A percentile compares a stretch with the other conserved stretches of the same genome.
These are phyloP conservation scores for Oemleria cerasiformis DNA, from an alignment of 306 rosid genomes.

Conservation along the genomic window DNA sequence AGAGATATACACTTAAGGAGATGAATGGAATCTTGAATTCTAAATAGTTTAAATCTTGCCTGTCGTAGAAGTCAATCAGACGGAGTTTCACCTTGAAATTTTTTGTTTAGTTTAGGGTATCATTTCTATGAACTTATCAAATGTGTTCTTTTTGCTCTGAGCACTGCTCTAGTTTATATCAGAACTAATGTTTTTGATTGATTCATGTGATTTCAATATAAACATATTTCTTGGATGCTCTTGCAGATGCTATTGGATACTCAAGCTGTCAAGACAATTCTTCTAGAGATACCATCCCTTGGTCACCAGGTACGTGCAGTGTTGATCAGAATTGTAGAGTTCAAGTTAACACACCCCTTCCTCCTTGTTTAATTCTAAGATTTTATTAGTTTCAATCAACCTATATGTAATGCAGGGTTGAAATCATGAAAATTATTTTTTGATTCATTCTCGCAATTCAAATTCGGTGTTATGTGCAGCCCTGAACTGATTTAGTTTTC, in stretches of 20 bases:
- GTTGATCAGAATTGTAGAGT: not conserved
- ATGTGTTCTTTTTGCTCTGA: not conserved
- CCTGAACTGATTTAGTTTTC: too few species aligned
- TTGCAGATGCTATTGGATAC: constrained; percentile 96
- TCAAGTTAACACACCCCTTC: not conserved
- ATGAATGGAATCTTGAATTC: constrained; percentile 15
- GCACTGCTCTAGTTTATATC: constrained; percentile 3
- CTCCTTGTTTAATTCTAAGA: not conserved
- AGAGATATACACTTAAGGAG: constrained; percentile 3
- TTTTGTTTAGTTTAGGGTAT: not conserved
- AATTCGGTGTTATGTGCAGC: too few species aligned
- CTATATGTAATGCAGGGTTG: not conserved
- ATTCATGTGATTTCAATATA: constrained; percentile 18
- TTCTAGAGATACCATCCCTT: constrained; percentile 94
- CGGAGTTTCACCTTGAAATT: not conserved
- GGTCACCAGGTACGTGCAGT: constrained; percentile 76
- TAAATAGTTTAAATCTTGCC: not conserved
- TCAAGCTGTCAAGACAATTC: constrained; percentile 97
- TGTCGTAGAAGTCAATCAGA: not conserved
- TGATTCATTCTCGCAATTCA: not conserved
- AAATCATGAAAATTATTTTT: not conserved
- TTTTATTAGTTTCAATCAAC: not conserved
- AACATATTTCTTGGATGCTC: constrained; percentile 25
- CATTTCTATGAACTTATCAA: not conserved
- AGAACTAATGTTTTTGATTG: constrained; percentile 8